Evolutionary conservation across 495 filamentous ascomycete species (phyloP).

Genomic region (Cercophora sp.): DNA sequence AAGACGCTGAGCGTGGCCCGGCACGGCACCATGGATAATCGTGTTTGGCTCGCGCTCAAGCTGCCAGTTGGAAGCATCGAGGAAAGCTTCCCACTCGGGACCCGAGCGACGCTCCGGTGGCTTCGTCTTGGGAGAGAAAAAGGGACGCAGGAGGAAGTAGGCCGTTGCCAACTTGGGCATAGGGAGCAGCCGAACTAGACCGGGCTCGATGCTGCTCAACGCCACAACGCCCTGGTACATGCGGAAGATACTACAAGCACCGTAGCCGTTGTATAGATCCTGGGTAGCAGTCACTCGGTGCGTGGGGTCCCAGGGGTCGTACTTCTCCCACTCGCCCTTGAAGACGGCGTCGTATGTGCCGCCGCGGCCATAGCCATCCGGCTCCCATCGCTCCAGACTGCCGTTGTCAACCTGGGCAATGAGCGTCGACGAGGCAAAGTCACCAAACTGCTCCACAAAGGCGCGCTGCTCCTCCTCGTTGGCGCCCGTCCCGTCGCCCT

Average conservation of each 20-base stretch:
- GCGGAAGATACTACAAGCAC: slow-evolving; percentile 80
- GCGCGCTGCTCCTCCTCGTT: slow-evolving; percentile 21
- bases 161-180: slow-evolving; percentile 76
- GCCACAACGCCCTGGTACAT: slow-evolving; percentile 88
- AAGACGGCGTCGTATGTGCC: slow-evolving; percentile 73
- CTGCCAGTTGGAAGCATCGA: slow-evolving; percentile 56
- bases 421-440: slow-evolving; percentile 41
- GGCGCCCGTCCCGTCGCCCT: slow-evolving; percentile 16
- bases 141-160: slow-evolving; percentile 83
- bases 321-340: slow-evolving; percentile 77
- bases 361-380: slow-evolving; percentile 68
- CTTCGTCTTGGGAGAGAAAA: slow-evolving; percentile 62
- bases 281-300: slow-evolving; percentile 66
- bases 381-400: slow-evolving; percentile 85
- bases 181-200: slow-evolving; percentile 81
- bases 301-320: slow-evolving; percentile 80
- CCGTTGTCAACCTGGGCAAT: slow-evolving; percentile 82
- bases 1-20: slow-evolving; percentile 76
- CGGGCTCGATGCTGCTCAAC: slow-evolving; percentile 74
- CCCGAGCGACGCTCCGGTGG: slow-evolving; percentile 33
- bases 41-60: slow-evolving; percentile 45
- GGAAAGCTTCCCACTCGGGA: slow-evolving; percentile 45
- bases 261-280: slow-evolving; percentile 84
- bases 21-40: slow-evolving; percentile 75
- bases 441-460: slow-evolving; percentile 40